Evolutionary conservation across 345 rosid species (phyloP).

Genomic region (Diplotaxis tenuifolia): DNA sequence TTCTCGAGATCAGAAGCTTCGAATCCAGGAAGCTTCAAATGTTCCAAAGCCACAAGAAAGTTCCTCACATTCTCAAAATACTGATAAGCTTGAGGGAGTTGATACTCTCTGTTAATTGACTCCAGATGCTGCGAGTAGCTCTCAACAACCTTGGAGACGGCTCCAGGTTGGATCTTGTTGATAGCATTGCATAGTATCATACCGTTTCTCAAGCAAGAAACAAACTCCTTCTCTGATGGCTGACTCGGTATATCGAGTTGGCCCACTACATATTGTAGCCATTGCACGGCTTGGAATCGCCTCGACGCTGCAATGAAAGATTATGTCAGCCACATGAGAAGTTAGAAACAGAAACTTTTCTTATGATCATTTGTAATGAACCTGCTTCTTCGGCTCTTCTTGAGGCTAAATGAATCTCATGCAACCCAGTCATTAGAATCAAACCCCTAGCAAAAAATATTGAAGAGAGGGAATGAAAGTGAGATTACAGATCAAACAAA

Average conservation of each 20-base stretch:
- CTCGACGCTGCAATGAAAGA: slow-evolving; percentile 46
- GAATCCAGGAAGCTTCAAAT: slow-evolving; percentile 75
- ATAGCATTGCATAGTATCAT: slow-evolving; percentile 72
- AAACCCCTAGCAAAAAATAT: not conserved
- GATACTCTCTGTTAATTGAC: slow-evolving; percentile 52
- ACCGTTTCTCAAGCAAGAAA: slow-evolving; percentile 92
- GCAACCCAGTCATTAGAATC: slow-evolving; percentile 53
- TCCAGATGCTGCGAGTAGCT: slow-evolving; percentile 39
- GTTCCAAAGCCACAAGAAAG: slow-evolving; percentile 76
- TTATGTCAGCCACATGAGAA: not conserved
- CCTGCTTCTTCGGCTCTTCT: slow-evolving; percentile 86
- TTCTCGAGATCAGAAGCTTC: slow-evolving; percentile 96
- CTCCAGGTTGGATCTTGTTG: slow-evolving; percentile 79
- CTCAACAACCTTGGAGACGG: slow-evolving; percentile 91
- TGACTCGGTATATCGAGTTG: slow-evolving; percentile 54
- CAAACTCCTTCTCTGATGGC: slow-evolving; percentile 81
- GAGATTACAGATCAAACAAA: not conserved
- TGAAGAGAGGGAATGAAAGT: not conserved
- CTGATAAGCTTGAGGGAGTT: slow-evolving; percentile 76
- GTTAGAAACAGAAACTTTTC: too few relatives aligned
- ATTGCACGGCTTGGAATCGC: slow-evolving; percentile 62
- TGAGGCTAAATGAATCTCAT: slow-evolving; percentile 69
- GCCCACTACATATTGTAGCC: slow-evolving; percentile 76
- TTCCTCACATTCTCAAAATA: slow-evolving; percentile 86
- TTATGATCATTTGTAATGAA: not conserved